Conservation (phyloP, 2,329 filamentous ascomycete species). For the Thelonectria blattea region DNA sequence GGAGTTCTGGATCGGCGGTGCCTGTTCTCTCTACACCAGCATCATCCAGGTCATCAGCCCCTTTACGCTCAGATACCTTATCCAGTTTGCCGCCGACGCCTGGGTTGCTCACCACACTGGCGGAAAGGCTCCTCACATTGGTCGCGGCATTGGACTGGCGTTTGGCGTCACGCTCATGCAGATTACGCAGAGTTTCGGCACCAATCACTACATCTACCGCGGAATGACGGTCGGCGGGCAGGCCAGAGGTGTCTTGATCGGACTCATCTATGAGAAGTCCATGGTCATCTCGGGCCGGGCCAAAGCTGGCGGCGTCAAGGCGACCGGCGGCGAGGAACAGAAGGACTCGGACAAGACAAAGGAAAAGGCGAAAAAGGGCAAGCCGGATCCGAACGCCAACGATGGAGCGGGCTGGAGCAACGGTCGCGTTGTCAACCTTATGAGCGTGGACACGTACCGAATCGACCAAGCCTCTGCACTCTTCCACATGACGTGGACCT, state of each 20-base stretch:
- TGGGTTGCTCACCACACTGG: constrained; percentile 66
- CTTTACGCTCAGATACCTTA: constrained; percentile 84
- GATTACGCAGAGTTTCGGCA: constrained; percentile 77
- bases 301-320: constrained; percentile 74
- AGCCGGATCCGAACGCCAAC: constrained; percentile 47
- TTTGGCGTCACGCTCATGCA: constrained; percentile 88
- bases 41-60: constrained; percentile 83
- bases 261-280: constrained; percentile 88
- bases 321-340: constrained; percentile 53
- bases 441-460: constrained; percentile 95
- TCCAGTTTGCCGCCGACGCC: constrained; percentile 81
- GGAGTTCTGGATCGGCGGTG: constrained; percentile 86
- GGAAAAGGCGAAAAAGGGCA: constrained; percentile 45
- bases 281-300: constrained; percentile 89
- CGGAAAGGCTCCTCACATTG: constrained; percentile 68
- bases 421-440: constrained; percentile 87
- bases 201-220: constrained; percentile 90
- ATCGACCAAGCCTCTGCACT: constrained; percentile 87
- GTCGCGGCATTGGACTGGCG: constrained; percentile 79
- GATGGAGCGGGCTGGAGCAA: constrained; percentile 90
- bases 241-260: constrained; percentile 79
- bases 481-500: constrained; percentile 91
- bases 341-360: constrained; percentile 49
- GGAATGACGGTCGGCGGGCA: constrained; percentile 93
- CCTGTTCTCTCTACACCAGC: constrained; percentile 75